Conservation (phyloP, 345 rosid species). For the Gossypium anomalum region DNA sequence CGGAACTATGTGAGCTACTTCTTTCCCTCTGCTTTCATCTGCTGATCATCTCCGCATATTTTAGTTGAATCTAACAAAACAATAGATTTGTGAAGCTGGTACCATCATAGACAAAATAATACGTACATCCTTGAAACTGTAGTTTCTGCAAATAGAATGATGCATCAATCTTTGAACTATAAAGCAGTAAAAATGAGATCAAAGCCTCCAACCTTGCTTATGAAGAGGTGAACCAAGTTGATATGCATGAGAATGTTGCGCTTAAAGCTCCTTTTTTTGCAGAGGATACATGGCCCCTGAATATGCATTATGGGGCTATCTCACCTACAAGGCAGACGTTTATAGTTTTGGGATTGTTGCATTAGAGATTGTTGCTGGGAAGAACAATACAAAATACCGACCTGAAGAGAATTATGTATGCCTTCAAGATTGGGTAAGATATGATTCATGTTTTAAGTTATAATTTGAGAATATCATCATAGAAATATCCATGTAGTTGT, state of each 20-base stretch:
- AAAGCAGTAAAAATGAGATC: neutral
- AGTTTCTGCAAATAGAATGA: neutral
- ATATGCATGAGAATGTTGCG: neutral
- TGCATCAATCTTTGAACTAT: neutral
- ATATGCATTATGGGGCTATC: slow-evolving; percentile 60
- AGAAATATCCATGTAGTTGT: too few relatives aligned
- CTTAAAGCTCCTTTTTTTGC: slow-evolving; percentile 9
- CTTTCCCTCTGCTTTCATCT: neutral
- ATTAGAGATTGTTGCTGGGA: slow-evolving; percentile 51
- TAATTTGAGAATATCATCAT: neutral
- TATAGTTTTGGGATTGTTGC: slow-evolving; percentile 60
- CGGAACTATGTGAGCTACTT: slow-evolving; percentile 51
- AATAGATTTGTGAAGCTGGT: neutral
- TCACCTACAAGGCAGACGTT: slow-evolving; percentile 58
- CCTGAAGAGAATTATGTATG: slow-evolving; percentile 38
- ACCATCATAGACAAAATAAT: neutral
- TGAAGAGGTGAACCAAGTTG: neutral
- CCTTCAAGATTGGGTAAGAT: slow-evolving; percentile 53
- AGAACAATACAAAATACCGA: slow-evolving; percentile 38
- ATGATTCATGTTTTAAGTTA: neutral
- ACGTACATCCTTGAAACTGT: neutral
- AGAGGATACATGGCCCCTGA: slow-evolving; percentile 69
- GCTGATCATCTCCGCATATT: neutral
- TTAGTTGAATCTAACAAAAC: neutral
- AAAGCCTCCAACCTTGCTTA: neutral